Evolutionary conservation across 2,329 filamentous ascomycete genomes (phyloP), one percentile per base, ranked within the genome.

Genomic region (Colletotrichum scovillei): DNA sequence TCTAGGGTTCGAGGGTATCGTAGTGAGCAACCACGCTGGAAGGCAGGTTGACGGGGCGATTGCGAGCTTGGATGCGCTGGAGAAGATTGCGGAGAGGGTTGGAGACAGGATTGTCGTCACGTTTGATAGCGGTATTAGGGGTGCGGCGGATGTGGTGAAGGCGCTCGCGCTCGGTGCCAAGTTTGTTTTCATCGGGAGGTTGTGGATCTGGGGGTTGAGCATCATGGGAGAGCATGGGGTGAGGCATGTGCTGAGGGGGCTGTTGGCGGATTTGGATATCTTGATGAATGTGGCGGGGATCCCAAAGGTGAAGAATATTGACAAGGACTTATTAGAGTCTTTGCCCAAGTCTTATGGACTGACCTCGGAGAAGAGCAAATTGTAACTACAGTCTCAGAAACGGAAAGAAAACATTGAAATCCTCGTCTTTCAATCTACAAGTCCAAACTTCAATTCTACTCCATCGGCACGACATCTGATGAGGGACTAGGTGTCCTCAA

Each of bases 1-100:
- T 75, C 73, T 88, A 42, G 90, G 89, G 0, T 86, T 88, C 30
- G 89, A 92, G 77, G 90, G 88, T 0, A 90, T 92, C 67, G 85
- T 92, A 1, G 87, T 92, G 11, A 87, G 84, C 30, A 92, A 92
- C 72, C 90, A 92, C 79, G 90, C 89, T 3, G 90, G 90, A 0
- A 79, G 90, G 26, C 81, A 79, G 74, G 73, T 83, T 5, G 82
- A 83, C 73, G 84, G 86, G 0, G 83, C 90, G 30, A 80, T 90
- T 38, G 84, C 86, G 0, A 79, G 90, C 1, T 78, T 91, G 0
- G 89, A 91, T 26, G 71, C 71, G 28, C 68, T 74, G 16, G 52
- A 88, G 76, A 86, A 89, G 76, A 85, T 91, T 12, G 86, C 86
- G 19, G 63, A 67, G 42, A 59, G 14, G 66, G 11, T 77, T 5